These are phyloP conservation scores for Didymosphaeria variabile DNA, from an alignment of 2,329 filamentous ascomycete species.

Conservation along the genomic window DNA sequence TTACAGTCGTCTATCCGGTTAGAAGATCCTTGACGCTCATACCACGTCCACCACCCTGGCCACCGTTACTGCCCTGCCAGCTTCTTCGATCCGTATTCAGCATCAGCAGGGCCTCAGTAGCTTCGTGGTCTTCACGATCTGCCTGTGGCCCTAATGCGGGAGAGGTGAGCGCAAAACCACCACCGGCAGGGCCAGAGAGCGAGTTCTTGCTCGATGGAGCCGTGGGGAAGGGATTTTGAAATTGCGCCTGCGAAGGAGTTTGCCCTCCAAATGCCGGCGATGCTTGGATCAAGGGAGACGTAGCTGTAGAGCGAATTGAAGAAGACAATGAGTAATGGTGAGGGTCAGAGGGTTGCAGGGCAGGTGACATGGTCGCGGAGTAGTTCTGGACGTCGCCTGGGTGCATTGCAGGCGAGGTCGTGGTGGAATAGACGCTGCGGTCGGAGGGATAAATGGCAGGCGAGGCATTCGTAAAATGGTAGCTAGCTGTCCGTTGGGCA, in stretches of 20 bases:
- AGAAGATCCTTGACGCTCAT: slow-evolving; percentile 60
- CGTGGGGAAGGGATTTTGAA: slow-evolving; percentile 41
- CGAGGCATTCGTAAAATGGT: slow-evolving; percentile 41
- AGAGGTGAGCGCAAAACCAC: slow-evolving; percentile 45
- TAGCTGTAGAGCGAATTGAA: slow-evolving; percentile 47
- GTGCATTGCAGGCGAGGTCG: slow-evolving; percentile 51
- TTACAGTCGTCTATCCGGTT: slow-evolving; percentile 38
- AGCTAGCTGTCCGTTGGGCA: slow-evolving; percentile 26
- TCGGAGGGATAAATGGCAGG: slow-evolving; percentile 50
- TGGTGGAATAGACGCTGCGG: slow-evolving; percentile 47
- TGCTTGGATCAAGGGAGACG: slow-evolving; percentile 46
- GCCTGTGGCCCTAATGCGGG: slow-evolving; percentile 48
- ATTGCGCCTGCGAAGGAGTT: slow-evolving; percentile 38
- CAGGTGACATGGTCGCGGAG: slow-evolving; percentile 55
- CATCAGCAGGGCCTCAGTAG: slow-evolving; percentile 87
- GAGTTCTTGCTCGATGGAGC: slow-evolving; percentile 37
- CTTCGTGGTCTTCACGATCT: slow-evolving; percentile 69
- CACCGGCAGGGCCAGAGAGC: slow-evolving; percentile 35
- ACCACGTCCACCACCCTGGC: slow-evolving; percentile 34
- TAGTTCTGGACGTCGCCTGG: slow-evolving; percentile 57
- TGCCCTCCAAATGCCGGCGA: slow-evolving; percentile 55
- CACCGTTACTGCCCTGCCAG: slow-evolving; percentile 44
- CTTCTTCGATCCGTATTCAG: slow-evolving; percentile 78
- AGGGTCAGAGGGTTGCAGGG: slow-evolving; percentile 53
- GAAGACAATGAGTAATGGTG: slow-evolving; percentile 58